A percentile compares a stretch with the other conserved stretches of the same genome.
Conservation (phyloP, 345 rosid genomes). For the Euphorbia tirucalli region DNA sequence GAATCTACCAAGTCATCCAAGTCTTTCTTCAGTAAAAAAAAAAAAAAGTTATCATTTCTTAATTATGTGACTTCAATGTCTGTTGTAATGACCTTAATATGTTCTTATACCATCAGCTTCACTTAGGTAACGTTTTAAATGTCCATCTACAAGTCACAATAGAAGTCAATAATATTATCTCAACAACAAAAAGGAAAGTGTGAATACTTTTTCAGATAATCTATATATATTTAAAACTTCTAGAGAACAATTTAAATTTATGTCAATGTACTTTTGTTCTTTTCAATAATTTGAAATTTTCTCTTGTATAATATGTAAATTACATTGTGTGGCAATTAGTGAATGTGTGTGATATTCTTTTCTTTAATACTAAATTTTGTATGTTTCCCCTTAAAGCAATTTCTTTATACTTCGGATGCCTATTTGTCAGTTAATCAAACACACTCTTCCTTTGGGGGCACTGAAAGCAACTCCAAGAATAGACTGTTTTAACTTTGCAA, state of each 20-base stretch:
- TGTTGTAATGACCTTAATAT: not conserved
- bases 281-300: not conserved
- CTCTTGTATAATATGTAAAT: too few relatives aligned
- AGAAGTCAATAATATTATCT: not conserved
- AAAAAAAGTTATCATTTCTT: too few relatives aligned
- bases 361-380: not conserved
- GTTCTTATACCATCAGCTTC: not conserved
- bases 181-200: not conserved
- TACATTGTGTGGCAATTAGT: not conserved
- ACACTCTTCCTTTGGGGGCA: not conserved
- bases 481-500: not conserved
- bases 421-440: not conserved
- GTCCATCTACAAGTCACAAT: not conserved
- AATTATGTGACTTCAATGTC: not conserved
- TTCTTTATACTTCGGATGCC: not conserved
- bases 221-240: not conserved
- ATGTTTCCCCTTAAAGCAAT: not conserved
- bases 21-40: not conserved
- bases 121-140: not conserved
- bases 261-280: too few relatives aligned
- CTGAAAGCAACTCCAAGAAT: not conserved
- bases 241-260: too few relatives aligned
- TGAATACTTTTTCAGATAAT: not conserved
- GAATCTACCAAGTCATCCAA: not conserved
- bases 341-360: not conserved